Conservation (phyloP, 2,329 filamentous ascomycete species). For the Penicillium sp. region DNA sequence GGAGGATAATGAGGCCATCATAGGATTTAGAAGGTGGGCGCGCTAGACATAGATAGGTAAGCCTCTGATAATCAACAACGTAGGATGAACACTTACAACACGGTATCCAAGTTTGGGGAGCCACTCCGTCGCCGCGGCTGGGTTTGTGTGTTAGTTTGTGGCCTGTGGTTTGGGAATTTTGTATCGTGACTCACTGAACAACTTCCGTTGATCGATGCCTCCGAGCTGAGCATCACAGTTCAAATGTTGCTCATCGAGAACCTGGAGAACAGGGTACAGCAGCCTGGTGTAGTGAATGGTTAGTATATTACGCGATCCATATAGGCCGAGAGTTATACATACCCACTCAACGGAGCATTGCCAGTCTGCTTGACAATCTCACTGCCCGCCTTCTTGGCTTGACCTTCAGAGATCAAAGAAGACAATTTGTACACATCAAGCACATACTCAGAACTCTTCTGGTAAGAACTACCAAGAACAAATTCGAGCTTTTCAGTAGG, state of each 20-base stretch:
- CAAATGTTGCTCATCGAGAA: constrained; percentile 85
- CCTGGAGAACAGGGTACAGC: constrained; percentile 75
- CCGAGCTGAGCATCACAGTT: constrained; percentile 87
- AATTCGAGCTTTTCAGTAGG: constrained; percentile 77
- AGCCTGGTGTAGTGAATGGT: constrained; percentile 38
- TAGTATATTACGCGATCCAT: background rate
- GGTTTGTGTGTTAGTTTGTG: too few relatives aligned
- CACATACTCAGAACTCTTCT: constrained; percentile 65
- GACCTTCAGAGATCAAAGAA: constrained; percentile 60
- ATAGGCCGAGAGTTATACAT: background rate
- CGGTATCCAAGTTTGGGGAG: constrained; percentile 83
- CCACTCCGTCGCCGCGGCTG: constrained; percentile 69
- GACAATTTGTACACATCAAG: constrained; percentile 85
- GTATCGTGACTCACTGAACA: constrained; percentile 19
- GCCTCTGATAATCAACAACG: background rate
- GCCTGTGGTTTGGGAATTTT: too few relatives aligned
- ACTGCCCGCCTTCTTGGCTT: constrained; percentile 85
- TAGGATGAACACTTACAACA: constrained; percentile 32
- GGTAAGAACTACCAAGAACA: constrained; percentile 81
- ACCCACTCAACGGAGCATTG: constrained; percentile 52
- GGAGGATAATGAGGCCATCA: constrained; percentile 81
- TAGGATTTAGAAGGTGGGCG: constrained; percentile 76
- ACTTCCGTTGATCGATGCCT: constrained; percentile 47
- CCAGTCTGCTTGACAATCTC: constrained; percentile 92
- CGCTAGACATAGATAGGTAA: constrained; percentile 34